A percentile compares a stretch with the other conserved stretches of the same genome.
Conservation (phyloP, 2,329 filamentous ascomycete species). For the Talaromyces rugulosus region DNA sequence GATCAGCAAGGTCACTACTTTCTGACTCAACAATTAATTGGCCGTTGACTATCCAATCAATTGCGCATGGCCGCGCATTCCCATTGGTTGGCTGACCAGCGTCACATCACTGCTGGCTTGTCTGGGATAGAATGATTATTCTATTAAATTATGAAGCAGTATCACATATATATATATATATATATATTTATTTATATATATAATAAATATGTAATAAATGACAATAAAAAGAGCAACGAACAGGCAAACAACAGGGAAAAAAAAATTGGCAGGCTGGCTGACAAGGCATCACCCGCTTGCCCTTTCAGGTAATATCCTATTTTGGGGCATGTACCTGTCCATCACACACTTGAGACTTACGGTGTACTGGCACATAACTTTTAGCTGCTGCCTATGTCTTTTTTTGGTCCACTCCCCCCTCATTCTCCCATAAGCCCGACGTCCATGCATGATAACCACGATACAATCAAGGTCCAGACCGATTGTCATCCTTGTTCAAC, state of each 20-base stretch:
- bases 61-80: not conserved
- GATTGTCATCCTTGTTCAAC: not conserved
- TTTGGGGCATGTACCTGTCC: not conserved
- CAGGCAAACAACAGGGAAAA: not conserved
- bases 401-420: too few relatives aligned
- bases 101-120: not conserved
- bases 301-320: not conserved
- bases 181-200: not conserved
- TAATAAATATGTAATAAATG: not conserved
- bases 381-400: too few relatives aligned
- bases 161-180: not conserved
- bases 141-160: not conserved
- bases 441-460: not conserved
- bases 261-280: not conserved
- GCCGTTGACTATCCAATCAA: not conserved
- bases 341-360: not conserved
- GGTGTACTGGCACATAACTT: not conserved
- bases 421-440: not conserved
- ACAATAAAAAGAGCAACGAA: not conserved
- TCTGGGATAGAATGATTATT: not conserved
- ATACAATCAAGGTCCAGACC: not conserved
- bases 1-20: not conserved
- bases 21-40: not conserved
- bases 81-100: not conserved
- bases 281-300: not conserved